Conservation (phyloP, 371 early-diverging fungal genomes). For the Mucor piriformis region DNA sequence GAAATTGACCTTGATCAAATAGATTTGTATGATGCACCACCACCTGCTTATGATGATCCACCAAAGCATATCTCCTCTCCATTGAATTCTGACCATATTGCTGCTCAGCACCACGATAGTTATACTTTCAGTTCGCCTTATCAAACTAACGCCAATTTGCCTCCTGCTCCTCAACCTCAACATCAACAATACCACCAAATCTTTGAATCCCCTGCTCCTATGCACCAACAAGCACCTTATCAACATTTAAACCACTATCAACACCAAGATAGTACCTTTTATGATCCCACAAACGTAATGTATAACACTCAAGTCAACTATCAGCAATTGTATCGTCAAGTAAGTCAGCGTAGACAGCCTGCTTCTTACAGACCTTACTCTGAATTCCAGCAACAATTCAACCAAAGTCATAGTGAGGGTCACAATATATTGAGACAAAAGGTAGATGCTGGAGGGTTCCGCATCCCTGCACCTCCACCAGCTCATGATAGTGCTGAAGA, state of each 20-base stretch:
- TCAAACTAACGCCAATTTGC: constrained; percentile 20
- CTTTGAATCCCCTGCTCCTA: constrained; percentile 26
- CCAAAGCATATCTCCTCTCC: constrained; percentile 9
- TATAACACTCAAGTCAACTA: constrained; percentile 32
- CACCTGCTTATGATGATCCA: constrained; percentile 38
- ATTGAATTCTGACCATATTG: constrained; percentile 12
- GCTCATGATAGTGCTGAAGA: constrained; percentile 27
- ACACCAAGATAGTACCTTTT: constrained; percentile 17
- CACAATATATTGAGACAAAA: constrained; percentile 24
- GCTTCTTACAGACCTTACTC: constrained; percentile 39
- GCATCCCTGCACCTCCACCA: constrained; percentile 24
- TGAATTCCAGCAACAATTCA: constrained; percentile 46
- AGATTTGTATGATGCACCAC: constrained; percentile 47
- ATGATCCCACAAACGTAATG: constrained; percentile 10
- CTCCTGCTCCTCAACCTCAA: constrained; percentile 13
- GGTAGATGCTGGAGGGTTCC: constrained; percentile 51
- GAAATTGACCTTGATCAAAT: constrained; percentile 27
- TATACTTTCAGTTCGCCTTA: constrained; percentile 25
- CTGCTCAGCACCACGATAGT: not conserved
- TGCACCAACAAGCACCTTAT: constrained; percentile 25
- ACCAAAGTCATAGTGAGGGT: not conserved
- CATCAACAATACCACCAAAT: constrained; percentile 11
- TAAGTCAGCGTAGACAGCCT: constrained; percentile 33
- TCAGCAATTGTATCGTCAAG: constrained; percentile 46
- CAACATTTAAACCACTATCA: constrained; percentile 6